phyloP scores from a whole-genome alignment of 1,284 basidiomycete species.

The Pisolithus thermaeus region DNA sequence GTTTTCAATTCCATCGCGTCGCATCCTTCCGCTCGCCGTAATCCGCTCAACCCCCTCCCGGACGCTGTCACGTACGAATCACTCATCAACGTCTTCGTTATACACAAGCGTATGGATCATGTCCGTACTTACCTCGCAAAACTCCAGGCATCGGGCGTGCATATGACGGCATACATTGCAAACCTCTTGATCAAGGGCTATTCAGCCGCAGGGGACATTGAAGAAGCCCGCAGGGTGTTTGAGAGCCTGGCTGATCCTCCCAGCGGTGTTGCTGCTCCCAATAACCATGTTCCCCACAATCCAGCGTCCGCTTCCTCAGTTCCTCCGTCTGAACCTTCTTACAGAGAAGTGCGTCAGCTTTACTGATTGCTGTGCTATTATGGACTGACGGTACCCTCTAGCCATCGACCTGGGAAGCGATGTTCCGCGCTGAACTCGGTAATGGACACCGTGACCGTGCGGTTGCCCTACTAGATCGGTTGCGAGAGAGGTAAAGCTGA shows the following conservation, averaged over 20 bases:
- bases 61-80: constrained; percentile 93
- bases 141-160: constrained; percentile 62
- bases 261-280: constrained; percentile 81
- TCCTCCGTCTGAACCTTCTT: constrained; percentile 57
- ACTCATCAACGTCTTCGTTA: constrained; percentile 83
- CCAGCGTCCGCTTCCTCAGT: constrained; percentile 21
- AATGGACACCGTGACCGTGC: constrained; percentile 72
- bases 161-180: constrained; percentile 94
- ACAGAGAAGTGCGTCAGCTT: constrained; percentile 72
- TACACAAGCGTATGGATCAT: constrained; percentile 75
- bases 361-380: constrained; percentile 10
- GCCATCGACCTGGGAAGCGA: constrained; percentile 89
- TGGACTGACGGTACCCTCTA: constrained; percentile 23
- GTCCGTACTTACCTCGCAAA: constrained; percentile 64
- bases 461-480: constrained; percentile 63
- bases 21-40: constrained; percentile 38
- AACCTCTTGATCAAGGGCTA: constrained; percentile 92
- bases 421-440: constrained; percentile 89
- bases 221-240: constrained; percentile 72
- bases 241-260: constrained; percentile 85
- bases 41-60: constrained; percentile 34
- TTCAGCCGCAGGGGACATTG: constrained; percentile 67
- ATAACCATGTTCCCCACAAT: constrained; percentile 78
- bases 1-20: constrained; percentile 75
- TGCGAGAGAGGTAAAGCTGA: constrained; percentile 61